Evolutionary conservation across 225 moss, liverwort and hornwort species (phyloP).

Genomic region (Pseudisothecium myosuroides): DNA sequence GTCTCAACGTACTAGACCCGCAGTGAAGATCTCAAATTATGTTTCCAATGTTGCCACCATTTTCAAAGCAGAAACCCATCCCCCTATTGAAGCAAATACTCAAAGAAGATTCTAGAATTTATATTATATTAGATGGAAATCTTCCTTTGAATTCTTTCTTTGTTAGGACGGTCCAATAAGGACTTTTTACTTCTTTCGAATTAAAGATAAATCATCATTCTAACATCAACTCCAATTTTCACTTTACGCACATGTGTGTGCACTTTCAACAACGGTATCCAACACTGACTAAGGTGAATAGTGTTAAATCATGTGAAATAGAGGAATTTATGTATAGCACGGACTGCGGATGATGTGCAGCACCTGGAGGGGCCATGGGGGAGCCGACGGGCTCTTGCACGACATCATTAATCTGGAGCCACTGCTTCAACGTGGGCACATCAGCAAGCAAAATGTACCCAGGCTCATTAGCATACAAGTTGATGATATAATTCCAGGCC

Average conservation of each 20-base stretch:
- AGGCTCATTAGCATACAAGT: neutral
- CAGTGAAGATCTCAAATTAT: neutral
- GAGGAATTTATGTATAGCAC: neutral
- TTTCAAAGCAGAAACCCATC: neutral
- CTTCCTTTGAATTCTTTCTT: neutral
- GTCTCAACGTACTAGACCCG: neutral
- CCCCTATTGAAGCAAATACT: neutral
- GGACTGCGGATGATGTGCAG: neutral
- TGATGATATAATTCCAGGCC: slow-evolving; percentile 30
- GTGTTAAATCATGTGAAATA: neutral
- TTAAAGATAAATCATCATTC: neutral
- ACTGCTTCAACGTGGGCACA: slow-evolving; percentile 4
- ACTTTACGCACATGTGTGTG: no score
- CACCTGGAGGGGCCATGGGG: slow-evolving; percentile 10
- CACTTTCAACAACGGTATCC: neutral
- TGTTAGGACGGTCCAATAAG: neutral
- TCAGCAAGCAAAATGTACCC: slow-evolving; percentile 21
- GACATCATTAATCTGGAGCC: slow-evolving; percentile 18
- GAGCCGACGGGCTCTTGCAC: slow-evolving; percentile 18
- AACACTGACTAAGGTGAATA: neutral
- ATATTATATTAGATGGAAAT: no score
- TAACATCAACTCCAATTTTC: neutral
- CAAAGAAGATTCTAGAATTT: neutral
- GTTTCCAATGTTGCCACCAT: neutral
- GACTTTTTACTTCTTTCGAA: neutral